Percentiles rank a stretch among this genome's conserved stretches.
phyloP scores from a whole-genome alignment of 176 grass and related monocot genomes.

The Ensete glaucum region DNA sequence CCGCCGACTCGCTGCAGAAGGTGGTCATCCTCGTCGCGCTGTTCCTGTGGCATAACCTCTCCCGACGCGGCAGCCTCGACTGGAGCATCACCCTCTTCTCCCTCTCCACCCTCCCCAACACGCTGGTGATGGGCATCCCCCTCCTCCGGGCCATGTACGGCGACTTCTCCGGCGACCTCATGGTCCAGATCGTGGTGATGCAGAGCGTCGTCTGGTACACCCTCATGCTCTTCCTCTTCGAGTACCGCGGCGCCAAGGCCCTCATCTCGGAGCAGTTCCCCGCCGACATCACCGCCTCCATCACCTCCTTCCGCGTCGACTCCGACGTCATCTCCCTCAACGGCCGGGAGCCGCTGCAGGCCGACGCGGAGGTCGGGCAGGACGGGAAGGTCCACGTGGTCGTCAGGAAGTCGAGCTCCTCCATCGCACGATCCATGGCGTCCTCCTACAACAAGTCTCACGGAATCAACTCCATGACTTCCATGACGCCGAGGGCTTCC shows the following conservation, averaged over 20 bases:
- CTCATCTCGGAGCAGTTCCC: constrained; percentile 98
- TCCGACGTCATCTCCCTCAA: constrained; percentile 92
- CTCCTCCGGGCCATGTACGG: constrained; percentile 94
- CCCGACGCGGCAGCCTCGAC: constrained; percentile 47
- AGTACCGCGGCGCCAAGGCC: constrained; percentile 95
- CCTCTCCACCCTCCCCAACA: constrained; percentile 89
- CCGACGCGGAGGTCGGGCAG: constrained; percentile 79
- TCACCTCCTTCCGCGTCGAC: constrained; percentile 85
- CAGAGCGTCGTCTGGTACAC: constrained; percentile 99
- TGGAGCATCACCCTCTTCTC: constrained; percentile 99
- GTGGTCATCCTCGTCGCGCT: constrained; percentile 70
- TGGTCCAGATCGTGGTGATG: constrained; percentile 98
- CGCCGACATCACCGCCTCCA: constrained; percentile 68
- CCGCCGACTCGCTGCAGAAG: constrained; percentile 89
- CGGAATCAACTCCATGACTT: constrained; percentile 29
- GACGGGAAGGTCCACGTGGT: constrained; percentile 51
- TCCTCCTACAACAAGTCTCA: constrained; percentile 48
- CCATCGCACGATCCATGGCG: constrained; percentile 23
- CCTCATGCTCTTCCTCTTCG: constrained; percentile 96
- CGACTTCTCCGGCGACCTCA: constrained; percentile 72
- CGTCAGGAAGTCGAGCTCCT: constrained; percentile 37
- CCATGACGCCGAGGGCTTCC: constrained; percentile 79
- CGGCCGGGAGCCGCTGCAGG: constrained; percentile 70
- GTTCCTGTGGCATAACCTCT: constrained; percentile 65
- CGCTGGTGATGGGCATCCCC: constrained; percentile 97